Percentiles rank a stretch among this genome's conserved stretches.
Conservation (phyloP, 805 yeast species). For the Pichia ethanolica region DNA sequence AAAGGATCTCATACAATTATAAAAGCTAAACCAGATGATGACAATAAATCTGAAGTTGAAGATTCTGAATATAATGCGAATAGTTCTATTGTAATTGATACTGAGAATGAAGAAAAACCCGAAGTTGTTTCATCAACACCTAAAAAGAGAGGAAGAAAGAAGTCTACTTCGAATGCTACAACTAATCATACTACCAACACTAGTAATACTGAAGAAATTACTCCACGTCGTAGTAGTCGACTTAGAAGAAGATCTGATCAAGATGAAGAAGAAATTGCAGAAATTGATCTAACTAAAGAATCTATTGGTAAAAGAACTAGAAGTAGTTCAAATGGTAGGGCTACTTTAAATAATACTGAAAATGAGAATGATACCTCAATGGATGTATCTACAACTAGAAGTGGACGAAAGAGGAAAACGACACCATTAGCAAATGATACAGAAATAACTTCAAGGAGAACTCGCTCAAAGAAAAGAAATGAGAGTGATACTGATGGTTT, state of each 20-base stretch:
- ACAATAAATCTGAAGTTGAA: not conserved
- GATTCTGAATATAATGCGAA: not conserved
- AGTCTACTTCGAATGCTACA: not conserved
- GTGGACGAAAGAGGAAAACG: slow-evolving; percentile 8
- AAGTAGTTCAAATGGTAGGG: not conserved
- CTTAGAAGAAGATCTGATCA: slow-evolving; percentile 13
- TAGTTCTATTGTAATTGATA: not conserved
- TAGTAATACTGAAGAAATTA: not conserved
- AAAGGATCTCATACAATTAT: not conserved
- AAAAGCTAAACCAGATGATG: not conserved
- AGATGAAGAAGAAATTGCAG: slow-evolving; percentile 9
- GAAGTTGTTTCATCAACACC: not conserved
- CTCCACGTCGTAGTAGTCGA: slow-evolving; percentile 9
- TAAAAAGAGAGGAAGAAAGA: not conserved
- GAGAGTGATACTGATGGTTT: not conserved
- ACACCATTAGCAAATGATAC: not conserved
- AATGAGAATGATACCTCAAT: not conserved
- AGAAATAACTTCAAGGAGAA: not conserved
- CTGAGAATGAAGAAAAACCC: not conserved
- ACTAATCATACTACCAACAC: too few relatives aligned
- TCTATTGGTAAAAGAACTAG: slow-evolving; percentile 3
- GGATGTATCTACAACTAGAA: slow-evolving; percentile 1
- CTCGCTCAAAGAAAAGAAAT: not conserved
- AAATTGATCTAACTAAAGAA: too few relatives aligned
- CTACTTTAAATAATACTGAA: not conserved